phyloP scores from a whole-genome alignment of 2,329 filamentous ascomycete species.

The Cryphonectria parasitica region DNA sequence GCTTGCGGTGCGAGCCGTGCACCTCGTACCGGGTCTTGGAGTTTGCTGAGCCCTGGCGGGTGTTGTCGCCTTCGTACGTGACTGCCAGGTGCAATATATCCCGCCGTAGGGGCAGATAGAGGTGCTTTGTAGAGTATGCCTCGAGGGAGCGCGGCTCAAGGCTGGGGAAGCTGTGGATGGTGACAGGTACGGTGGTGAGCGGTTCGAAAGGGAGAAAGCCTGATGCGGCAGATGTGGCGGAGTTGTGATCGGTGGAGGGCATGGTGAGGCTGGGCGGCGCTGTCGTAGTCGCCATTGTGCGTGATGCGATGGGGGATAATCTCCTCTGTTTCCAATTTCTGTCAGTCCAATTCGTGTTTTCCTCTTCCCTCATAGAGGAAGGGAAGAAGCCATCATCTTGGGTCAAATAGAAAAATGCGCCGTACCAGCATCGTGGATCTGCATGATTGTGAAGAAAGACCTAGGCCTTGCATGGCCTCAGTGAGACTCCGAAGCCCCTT shows the following conservation, averaged over 20 bases:
- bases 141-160: conserved; percentile 82
- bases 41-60: conserved; percentile 83
- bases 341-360: conserved; percentile 21
- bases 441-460: conserved; percentile 49
- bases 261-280: conserved; percentile 21
- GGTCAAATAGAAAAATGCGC: neutral
- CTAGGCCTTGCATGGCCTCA: conserved; percentile 57
- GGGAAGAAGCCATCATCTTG: neutral
- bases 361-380: conserved; percentile 8
- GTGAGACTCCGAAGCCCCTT: conserved; percentile 54
- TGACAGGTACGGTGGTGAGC: conserved; percentile 73
- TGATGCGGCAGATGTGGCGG: conserved; percentile 5
- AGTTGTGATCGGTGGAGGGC: conserved; percentile 25
- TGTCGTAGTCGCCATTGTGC: conserved; percentile 29
- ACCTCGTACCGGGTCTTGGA: conserved; percentile 84
- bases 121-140: conserved; percentile 78
- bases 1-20: conserved; percentile 79
- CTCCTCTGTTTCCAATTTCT: conserved; percentile 6
- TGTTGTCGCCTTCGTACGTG: conserved; percentile 87
- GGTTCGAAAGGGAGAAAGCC: conserved; percentile 35
- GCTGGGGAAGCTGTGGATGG: conserved; percentile 86
- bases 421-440: conserved; percentile 35
- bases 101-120: conserved; percentile 82
- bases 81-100: conserved; percentile 93
- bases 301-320: conserved; percentile 15